A percentile compares a stretch with the other conserved stretches of the same genome.
Evolutionary conservation across 75 land plant genomes (phyloP).

Genomic region (Sequoia sempervirens): DNA sequence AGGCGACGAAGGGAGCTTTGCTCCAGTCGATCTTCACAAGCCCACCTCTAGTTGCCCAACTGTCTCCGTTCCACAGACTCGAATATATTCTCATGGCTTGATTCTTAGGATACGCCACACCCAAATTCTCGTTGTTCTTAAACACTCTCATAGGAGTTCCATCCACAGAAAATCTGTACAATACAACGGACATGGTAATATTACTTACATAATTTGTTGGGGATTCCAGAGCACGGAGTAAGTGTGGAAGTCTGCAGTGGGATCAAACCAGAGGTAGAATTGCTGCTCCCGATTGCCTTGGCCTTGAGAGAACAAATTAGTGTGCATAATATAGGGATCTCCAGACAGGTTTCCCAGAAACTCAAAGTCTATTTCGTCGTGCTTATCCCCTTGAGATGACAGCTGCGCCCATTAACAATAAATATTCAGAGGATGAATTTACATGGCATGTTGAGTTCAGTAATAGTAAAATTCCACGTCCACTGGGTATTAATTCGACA

Average conservation of each 20-base stretch:
- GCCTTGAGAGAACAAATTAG: conserved; percentile 22
- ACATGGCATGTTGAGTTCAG: too few species aligned
- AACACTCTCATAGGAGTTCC: conserved; percentile 17
- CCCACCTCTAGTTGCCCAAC: conserved; percentile 20
- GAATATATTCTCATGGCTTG: conserved; percentile 21
- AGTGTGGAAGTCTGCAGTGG: neutral
- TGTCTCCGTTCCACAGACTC: conserved; percentile 13
- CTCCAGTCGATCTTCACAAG: conserved; percentile 16
- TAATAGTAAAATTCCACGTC: too few species aligned
- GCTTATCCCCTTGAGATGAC: conserved; percentile 13
- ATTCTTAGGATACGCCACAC: conserved; percentile 15
- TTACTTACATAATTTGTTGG: neutral
- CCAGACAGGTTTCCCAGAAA: conserved; percentile 22
- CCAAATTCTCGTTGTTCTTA: conserved; percentile 23
- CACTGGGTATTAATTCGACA: too few species aligned
- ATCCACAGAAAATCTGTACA: conserved; percentile 25
- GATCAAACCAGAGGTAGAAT: neutral
- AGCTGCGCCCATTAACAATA: neutral
- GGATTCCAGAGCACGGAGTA: neutral
- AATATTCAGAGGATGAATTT: too few species aligned
- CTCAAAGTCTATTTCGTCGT: conserved; percentile 32
- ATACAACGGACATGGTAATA: neutral
- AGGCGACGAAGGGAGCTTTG: conserved; percentile 17
- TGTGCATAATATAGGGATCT: conserved; percentile 21
- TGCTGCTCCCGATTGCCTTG: conserved; percentile 23